Base-by-base conservation (phyloP, 805 yeast genomes). In the Candida piceae region DNA sequence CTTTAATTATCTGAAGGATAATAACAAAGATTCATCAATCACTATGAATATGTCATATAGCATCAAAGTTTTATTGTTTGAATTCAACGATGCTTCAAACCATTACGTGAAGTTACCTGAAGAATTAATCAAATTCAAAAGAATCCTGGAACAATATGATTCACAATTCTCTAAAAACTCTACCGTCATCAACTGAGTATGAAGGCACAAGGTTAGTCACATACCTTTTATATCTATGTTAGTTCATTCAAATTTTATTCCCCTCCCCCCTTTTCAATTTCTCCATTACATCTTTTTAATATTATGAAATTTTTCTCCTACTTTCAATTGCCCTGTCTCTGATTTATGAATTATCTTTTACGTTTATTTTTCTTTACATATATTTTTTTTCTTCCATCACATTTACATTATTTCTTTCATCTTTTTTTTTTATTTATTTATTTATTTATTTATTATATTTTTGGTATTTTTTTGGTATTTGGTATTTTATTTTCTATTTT, bases 51-150 rank as follows among this genome's bases (percentile, higher is more conserved):
- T 57, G 35, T 35, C 38, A 10, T 60, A 62, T 32, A 60, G 50
- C 42, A 36, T 49, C 7, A 49, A 52, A 31, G 57, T 59, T n/a
- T 42, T 62, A 21, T 34, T 42, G 17, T 58, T 40, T 31, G 67
- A 62, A 45, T 57, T 62, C 31, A 50, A 62, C 17, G 67, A 62
- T 44, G 44, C 57, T 20, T 46, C 57, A 31, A 62, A 62, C 39
- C 57, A 55, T 39, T 62, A 62, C 38, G 60, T 62, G 29, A 43
- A 46, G 30, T 39, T 62, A 11, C 66, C 66, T 10, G 39, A 32
- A 2, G 64, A 61, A 35, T 42, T 62, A 17, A 29, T 34, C 21
- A 29, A 40, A 8, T 62, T 62, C 41, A 62, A 57, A 36, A 34
- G 35, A 4, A 33, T 42, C 3, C 34, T 51, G 24, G 26, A 28